Percentiles rank a stretch among this genome's conserved stretches.
Evolutionary conservation across 768 basidiomycete species (phyloP).

Genomic region (Pulveroboletus sp.): DNA sequence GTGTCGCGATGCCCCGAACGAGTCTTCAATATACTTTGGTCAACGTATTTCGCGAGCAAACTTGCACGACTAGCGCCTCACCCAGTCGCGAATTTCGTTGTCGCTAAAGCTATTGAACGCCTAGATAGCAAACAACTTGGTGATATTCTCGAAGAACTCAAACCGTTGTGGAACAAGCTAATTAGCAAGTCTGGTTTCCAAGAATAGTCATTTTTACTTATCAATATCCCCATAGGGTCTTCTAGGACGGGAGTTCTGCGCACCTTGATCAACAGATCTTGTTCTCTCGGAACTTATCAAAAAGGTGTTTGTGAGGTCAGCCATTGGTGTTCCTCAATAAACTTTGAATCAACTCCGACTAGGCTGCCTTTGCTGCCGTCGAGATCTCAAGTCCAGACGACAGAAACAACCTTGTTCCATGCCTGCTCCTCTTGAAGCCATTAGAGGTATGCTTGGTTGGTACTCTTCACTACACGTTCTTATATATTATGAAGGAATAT

Average conservation of each 20-base stretch:
- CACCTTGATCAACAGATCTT: slow-evolving; percentile 66
- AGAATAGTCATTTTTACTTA: slow-evolving; percentile 1
- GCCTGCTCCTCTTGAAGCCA: slow-evolving; percentile 53
- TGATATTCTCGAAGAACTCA: slow-evolving; percentile 56
- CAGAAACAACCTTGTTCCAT: slow-evolving; percentile 54
- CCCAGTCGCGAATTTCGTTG: slow-evolving; percentile 92
- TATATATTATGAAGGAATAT: slow-evolving; percentile 22
- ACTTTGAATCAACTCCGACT: slow-evolving; percentile 5
- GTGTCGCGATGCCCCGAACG: slow-evolving; percentile 55
- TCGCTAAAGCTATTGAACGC: slow-evolving; percentile 72
- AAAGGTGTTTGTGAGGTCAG: slow-evolving; percentile 54
- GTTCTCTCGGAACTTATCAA: slow-evolving; percentile 43
- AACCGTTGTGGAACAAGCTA: slow-evolving; percentile 51
- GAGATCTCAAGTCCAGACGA: slow-evolving; percentile 48
- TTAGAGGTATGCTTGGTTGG: slow-evolving; percentile 38
- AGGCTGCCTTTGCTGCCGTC: slow-evolving; percentile 63
- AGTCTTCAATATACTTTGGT: slow-evolving; percentile 70
- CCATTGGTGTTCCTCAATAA: neutral
- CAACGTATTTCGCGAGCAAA: slow-evolving; percentile 70
- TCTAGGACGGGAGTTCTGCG: slow-evolving; percentile 75
- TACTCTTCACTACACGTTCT: neutral
- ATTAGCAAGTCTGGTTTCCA: slow-evolving; percentile 52
- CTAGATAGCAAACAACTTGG: slow-evolving; percentile 51
- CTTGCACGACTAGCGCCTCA: slow-evolving; percentile 72
- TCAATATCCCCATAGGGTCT: slow-evolving; percentile 40